Percentiles rank a stretch among this genome's conserved stretches.
phyloP scores from a whole-genome alignment of 768 basidiomycete species.

The Tulasnella sp. region DNA sequence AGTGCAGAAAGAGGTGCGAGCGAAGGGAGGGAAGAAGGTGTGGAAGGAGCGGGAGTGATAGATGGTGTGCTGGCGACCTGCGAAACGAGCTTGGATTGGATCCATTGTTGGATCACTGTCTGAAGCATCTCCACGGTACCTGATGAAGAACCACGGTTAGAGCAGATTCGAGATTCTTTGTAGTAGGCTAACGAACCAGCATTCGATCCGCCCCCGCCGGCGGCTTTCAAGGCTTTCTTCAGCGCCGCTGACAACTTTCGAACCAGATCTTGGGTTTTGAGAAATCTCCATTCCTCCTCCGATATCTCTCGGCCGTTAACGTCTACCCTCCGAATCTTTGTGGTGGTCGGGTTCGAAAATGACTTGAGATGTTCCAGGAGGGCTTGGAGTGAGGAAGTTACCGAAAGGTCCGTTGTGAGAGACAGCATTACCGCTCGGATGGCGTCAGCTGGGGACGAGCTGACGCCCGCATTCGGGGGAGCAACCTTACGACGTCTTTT shows the following conservation, averaged over 20 bases:
- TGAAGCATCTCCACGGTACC: neutral
- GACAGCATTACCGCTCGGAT: neutral
- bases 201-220: neutral
- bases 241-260: conserved; percentile 11
- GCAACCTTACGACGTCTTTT: neutral
- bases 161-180: neutral
- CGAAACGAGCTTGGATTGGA: conserved; percentile 3
- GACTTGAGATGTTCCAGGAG: conserved; percentile 12
- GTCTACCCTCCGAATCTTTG: conserved; percentile 14
- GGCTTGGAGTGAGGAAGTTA: neutral
- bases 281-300: conserved; percentile 21
- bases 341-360: neutral
- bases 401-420: conserved; percentile 4
- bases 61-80: neutral
- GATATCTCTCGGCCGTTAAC: conserved; percentile 12
- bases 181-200: neutral
- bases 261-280: conserved; percentile 5
- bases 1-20: neutral
- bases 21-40: neutral
- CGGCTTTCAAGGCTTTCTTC: neutral
- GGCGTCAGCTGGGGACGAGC: neutral
- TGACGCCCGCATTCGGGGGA: neutral
- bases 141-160: neutral
- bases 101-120: conserved; percentile 9
- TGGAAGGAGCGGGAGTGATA: conserved; percentile 8